Conservation (phyloP, 208 protist species). For the Leishmania tropica region DNA sequence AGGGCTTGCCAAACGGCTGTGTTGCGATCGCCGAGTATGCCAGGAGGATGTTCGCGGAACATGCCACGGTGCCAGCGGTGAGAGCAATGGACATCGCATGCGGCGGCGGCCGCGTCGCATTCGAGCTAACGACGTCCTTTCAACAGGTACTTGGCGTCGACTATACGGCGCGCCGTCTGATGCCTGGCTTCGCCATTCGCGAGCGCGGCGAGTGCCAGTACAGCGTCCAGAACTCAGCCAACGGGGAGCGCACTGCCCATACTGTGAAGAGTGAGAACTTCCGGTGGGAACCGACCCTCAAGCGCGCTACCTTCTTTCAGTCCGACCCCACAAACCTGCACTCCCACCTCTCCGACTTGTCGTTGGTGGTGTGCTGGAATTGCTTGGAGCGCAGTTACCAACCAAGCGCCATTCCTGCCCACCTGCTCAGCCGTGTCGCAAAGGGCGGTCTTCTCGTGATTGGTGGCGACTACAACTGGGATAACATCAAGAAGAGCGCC, state of each 20-base stretch:
- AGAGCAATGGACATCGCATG: conserved; percentile 87
- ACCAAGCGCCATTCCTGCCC: conserved; percentile 68
- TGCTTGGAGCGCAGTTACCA: conserved; percentile 84
- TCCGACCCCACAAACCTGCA: conserved; percentile 90
- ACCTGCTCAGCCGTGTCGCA: conserved; percentile 66
- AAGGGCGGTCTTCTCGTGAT: conserved; percentile 80
- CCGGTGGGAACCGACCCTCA: conserved; percentile 61
- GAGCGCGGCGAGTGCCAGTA: conserved; percentile 82
- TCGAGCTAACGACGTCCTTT: conserved; percentile 83
- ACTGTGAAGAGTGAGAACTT: conserved; percentile 45
- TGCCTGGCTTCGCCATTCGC: conserved; percentile 84
- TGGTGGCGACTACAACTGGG: conserved; percentile 64
- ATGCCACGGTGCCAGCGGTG: conserved; percentile 48
- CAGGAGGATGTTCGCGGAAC: conserved; percentile 42
- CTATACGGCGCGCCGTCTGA: conserved; percentile 79
- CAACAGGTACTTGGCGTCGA: conserved; percentile 82
- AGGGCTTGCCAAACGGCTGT: conserved; percentile 68
- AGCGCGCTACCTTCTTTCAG: conserved; percentile 86
- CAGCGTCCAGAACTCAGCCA: conserved; percentile 42
- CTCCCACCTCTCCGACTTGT: conserved; percentile 75
- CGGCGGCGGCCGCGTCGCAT: conserved; percentile 80
- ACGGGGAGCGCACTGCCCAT: conserved; percentile 31
- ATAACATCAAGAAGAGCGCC: conserved; percentile 46
- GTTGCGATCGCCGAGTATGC: conserved; percentile 72
- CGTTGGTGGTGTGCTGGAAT: conserved; percentile 89